These are phyloP conservation scores for Dipteronia dyeriana DNA, from an alignment of 345 rosid species.

Conservation along the genomic window DNA sequence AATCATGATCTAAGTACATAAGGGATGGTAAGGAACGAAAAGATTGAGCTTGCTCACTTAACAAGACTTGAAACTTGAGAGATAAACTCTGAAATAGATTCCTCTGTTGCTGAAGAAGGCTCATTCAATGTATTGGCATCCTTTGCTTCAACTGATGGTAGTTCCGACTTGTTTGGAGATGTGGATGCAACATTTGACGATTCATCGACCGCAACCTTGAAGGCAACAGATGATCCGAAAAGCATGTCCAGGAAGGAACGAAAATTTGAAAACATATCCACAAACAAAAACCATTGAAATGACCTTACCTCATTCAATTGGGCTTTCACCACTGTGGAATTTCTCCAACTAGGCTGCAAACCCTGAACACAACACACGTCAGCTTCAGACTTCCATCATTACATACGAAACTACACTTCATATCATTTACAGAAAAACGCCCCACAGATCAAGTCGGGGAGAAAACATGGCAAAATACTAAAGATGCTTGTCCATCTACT, in stretches of 20 bases:
- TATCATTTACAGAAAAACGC: background rate
- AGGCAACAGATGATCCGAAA: slow-evolving; percentile 54
- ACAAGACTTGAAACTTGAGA: slow-evolving; percentile 78
- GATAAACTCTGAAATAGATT: slow-evolving; percentile 73
- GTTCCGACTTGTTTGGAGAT: slow-evolving; percentile 39
- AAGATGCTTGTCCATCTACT: background rate
- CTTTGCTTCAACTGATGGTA: slow-evolving; percentile 38
- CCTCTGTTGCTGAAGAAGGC: slow-evolving; percentile 52
- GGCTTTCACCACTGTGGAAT: slow-evolving; percentile 50
- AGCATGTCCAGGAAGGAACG: slow-evolving; percentile 43
- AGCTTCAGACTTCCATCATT: slow-evolving; percentile 13
- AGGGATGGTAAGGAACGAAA: slow-evolving; percentile 4
- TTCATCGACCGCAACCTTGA: slow-evolving; percentile 60
- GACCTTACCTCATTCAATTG: slow-evolving; percentile 67
- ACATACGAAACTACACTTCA: background rate
- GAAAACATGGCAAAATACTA: background rate
- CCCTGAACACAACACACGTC: slow-evolving; percentile 28
- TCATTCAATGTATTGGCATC: slow-evolving; percentile 38
- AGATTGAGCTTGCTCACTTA: slow-evolving; percentile 49
- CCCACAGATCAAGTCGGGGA: background rate
- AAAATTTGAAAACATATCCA: slow-evolving; percentile 35
- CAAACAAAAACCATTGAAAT: slow-evolving; percentile 35
- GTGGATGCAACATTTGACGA: slow-evolving; percentile 55
- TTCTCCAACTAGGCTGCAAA: slow-evolving; percentile 41
- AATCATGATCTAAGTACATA: background rate